phyloP scores from a whole-genome alignment of 768 basidiomycete genomes.

The Trametes coccinea region DNA sequence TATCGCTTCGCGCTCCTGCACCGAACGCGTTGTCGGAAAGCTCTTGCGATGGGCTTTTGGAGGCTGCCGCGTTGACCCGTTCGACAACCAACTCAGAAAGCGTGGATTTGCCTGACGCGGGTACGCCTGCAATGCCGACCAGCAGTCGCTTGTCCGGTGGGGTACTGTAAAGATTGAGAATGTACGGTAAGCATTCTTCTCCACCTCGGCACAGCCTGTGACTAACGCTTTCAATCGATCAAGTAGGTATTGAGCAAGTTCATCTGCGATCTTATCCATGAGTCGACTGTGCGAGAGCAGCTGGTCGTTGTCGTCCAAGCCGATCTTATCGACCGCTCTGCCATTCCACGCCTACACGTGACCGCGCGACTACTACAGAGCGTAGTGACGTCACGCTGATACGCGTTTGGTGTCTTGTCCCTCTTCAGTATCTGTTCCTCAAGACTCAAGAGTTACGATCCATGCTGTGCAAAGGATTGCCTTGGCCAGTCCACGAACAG shows the following conservation, averaged over 20 bases:
- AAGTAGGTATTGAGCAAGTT: constrained; percentile 42
- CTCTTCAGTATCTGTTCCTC: too few relatives aligned
- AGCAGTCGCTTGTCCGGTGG: constrained; percentile 49
- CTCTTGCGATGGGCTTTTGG: not conserved
- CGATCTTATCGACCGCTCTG: too few relatives aligned
- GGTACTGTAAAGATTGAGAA: constrained; percentile 21
- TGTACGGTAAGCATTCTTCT: not conserved
- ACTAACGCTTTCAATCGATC: constrained; percentile 33
- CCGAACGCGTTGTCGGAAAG: not conserved
- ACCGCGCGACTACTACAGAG: constrained; percentile 4
- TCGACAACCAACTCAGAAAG: constrained; percentile 61
- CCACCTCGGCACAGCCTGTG: not conserved
- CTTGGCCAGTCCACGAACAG: too few relatives aligned
- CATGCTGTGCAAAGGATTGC: too few relatives aligned
- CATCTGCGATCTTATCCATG: constrained; percentile 44
- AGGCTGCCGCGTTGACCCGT: constrained; percentile 43
- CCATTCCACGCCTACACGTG: constrained; percentile 7
- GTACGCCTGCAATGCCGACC: constrained; percentile 75
- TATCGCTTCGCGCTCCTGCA: not conserved
- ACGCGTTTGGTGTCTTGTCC: too few relatives aligned
- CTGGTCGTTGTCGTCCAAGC: too few relatives aligned
- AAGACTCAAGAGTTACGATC: too few relatives aligned
- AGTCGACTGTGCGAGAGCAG: not conserved
- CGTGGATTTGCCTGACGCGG: constrained; percentile 87
- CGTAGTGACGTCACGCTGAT: too few relatives aligned